phyloP scores from a whole-genome alignment of 106 monocot genomes.

The Dactylorhiza incarnata region DNA sequence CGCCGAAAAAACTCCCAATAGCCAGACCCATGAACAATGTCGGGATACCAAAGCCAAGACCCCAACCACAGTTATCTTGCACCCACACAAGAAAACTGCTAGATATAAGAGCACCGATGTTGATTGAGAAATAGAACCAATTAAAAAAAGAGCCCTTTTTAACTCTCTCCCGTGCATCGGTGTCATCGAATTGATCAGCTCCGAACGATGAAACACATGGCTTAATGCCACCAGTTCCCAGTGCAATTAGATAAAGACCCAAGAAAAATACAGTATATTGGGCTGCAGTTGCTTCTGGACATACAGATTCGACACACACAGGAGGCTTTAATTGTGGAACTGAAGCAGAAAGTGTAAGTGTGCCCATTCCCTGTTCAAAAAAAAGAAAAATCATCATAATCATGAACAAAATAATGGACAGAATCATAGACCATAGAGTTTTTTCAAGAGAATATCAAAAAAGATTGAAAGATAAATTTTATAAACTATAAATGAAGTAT shows the following conservation, averaged over 20 bases:
- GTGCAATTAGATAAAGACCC: conserved; percentile 77
- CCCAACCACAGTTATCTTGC: conserved; percentile 95
- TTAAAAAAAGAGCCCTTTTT: conserved; percentile 93
- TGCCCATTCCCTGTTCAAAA: conserved; percentile 60
- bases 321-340: conserved; percentile 64
- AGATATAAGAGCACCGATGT: conserved; percentile 81
- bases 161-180: conserved; percentile 53
- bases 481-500: too few species aligned
- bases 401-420: neutral
- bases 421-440: neutral
- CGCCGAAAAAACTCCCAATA: conserved; percentile 59
- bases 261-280: conserved; percentile 69
- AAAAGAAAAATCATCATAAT: neutral
- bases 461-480: too few species aligned
- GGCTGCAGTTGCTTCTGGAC: conserved; percentile 39
- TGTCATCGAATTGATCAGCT: conserved; percentile 94
- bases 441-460: too few species aligned
- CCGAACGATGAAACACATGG: conserved; percentile 95
- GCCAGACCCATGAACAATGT: conserved; percentile 91
- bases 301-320: conserved; percentile 39
- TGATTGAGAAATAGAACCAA: conserved; percentile 94
- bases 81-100: conserved; percentile 80
- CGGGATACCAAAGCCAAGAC: conserved; percentile 88
- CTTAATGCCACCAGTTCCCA: conserved; percentile 93
- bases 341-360: conserved; percentile 69